These are phyloP conservation scores for Carex kokanica DNA, from an alignment of 176 grass and related monocot species.

Conservation along the genomic window DNA sequence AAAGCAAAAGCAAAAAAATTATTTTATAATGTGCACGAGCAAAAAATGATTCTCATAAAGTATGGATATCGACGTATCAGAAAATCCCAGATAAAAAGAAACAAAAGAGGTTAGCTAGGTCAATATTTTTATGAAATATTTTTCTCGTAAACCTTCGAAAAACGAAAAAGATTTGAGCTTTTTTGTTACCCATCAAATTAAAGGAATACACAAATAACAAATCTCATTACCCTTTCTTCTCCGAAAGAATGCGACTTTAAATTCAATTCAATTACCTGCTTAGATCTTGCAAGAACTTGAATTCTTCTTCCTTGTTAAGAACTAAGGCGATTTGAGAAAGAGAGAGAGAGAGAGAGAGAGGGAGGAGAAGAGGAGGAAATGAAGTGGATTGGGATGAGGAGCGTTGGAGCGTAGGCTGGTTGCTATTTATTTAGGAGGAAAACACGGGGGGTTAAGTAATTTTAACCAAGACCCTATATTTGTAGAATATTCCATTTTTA, in stretches of 20 bases:
- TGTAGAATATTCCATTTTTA: background rate
- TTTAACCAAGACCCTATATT: background rate
- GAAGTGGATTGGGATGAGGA: background rate
- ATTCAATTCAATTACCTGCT: background rate
- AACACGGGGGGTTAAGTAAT: background rate
- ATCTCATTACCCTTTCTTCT: background rate
- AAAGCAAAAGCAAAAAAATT: background rate
- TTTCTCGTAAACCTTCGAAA: no score
- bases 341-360: constrained; percentile 17
- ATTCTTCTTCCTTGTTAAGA: background rate
- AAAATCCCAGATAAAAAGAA: background rate
- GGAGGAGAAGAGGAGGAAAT: background rate
- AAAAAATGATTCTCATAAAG: background rate
- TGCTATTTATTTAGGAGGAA: background rate
- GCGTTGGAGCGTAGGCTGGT: background rate
- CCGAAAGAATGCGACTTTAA: background rate
- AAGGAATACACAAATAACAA: background rate
- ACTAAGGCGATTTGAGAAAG: constrained; percentile 12
- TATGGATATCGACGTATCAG: background rate
- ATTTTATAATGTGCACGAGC: background rate
- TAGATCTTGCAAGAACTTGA: background rate
- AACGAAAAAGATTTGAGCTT: background rate
- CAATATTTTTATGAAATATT: background rate
- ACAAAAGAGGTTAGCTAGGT: background rate
- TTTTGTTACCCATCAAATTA: background rate